These are phyloP conservation scores for Crithidia expoeki DNA, from an alignment of 208 protist genomes.

Conservation along the genomic window DNA sequence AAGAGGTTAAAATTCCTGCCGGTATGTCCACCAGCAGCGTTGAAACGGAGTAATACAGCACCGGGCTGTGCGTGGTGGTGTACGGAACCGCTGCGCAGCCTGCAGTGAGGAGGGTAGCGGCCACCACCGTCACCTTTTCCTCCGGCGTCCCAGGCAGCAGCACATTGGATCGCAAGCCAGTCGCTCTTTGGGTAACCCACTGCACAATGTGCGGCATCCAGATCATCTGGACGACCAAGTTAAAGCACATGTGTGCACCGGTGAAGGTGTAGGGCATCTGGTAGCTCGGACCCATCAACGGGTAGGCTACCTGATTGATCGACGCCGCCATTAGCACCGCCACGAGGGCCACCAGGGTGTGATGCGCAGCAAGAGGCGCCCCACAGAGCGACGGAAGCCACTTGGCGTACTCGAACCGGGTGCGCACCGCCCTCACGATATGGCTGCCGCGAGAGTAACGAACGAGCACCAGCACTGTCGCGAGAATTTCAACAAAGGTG, in stretches of 20 bases:
- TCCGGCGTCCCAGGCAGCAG: constrained; percentile 17
- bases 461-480: constrained; percentile 23
- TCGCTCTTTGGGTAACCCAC: constrained; percentile 2
- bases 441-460: constrained; percentile 12
- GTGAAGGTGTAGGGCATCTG: constrained; percentile 40
- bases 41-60: constrained; percentile 37
- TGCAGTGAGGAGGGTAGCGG: constrained; percentile 3
- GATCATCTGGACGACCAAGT: constrained; percentile 32
- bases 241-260: constrained; percentile 43
- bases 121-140: constrained; percentile 6
- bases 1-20: constrained; percentile 19
- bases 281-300: constrained; percentile 42
- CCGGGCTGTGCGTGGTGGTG: constrained; percentile 20
- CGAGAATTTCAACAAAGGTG: constrained; percentile 24
- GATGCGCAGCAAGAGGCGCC: constrained; percentile 4
- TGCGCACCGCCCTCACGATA: not conserved
- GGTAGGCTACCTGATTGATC: constrained; percentile 53
- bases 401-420: constrained; percentile 19
- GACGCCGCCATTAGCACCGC: constrained; percentile 34
- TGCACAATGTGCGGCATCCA: constrained; percentile 29
- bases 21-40: constrained; percentile 50
- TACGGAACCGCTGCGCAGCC: constrained; percentile 23
- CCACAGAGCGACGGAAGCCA: constrained; percentile 21
- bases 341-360: constrained; percentile 10
- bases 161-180: constrained; percentile 11